Conservation (phyloP, 2,329 filamentous ascomycete species). For the Neonectria ditissima region DNA sequence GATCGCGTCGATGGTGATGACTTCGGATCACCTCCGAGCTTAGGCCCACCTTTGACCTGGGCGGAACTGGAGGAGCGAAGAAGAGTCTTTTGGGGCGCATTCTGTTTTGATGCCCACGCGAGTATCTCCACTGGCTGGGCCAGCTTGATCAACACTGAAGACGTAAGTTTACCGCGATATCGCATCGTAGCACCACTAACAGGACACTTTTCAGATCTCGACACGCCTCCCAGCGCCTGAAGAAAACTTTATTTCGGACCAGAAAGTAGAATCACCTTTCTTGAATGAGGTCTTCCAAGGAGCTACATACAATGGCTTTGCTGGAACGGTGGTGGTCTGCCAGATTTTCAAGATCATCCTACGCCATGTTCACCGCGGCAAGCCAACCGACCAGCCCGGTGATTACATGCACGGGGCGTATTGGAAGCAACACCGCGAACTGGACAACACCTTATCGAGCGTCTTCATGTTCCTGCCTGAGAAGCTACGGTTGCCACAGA, state of each 20-base stretch:
- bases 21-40: constrained; percentile 77
- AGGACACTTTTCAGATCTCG: constrained; percentile 64
- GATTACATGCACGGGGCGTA: constrained; percentile 81
- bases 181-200: neutral
- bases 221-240: constrained; percentile 86
- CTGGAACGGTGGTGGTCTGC: constrained; percentile 78
- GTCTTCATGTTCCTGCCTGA: constrained; percentile 84
- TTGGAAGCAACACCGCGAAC: constrained; percentile 85
- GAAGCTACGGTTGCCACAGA: constrained; percentile 76
- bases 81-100: constrained; percentile 87
- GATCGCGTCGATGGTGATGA: constrained; percentile 78
- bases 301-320: constrained; percentile 75
- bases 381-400: constrained; percentile 76
- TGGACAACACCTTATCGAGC: constrained; percentile 84
- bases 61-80: constrained; percentile 81
- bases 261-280: constrained; percentile 70
- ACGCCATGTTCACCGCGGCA: constrained; percentile 80
- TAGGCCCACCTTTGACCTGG: constrained; percentile 82
- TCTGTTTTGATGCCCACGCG: constrained; percentile 85
- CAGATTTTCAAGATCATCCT: constrained; percentile 85
- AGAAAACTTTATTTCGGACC: constrained; percentile 77
- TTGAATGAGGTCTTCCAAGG: constrained; percentile 74
- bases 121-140: constrained; percentile 94
- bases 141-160: constrained; percentile 78
- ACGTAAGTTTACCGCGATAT: constrained; percentile 57